Base-by-base conservation (phyloP, 345 rosid genomes). In the Kernera saxatilis region DNA sequence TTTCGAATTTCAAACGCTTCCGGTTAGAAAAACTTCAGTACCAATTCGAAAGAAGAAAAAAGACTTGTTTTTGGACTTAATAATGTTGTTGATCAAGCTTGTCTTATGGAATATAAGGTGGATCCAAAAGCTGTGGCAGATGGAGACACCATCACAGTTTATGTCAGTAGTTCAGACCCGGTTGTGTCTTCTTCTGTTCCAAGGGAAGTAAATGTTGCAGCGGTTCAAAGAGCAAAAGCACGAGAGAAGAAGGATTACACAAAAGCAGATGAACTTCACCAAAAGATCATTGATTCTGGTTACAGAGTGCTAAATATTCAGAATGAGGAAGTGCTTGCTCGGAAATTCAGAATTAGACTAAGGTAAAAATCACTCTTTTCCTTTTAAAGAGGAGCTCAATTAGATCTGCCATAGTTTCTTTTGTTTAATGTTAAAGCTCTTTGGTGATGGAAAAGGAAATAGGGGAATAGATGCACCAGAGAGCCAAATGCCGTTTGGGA, bases 381-480 rank as follows among this genome's bases (percentile, higher is more conserved):
- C n/a, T 22, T 50, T 7, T n/a, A 23, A 23, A 18, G 36, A 39
- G 6, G 8, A 44, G 0, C 22, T 68, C 26, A 14, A 1, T 26
- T 41, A 43, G 43, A 44, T 56, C 7, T 35, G 43, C n/a, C 15
- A 37, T 66, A 30, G 45, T 39, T 40, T 37, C 6, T 30, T 30
- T 74, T 57, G 48, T 17, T 73, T 49, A 45, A 59, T 35, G 23
- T 5, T 5, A 15, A 46, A 57, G 4, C 2, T 39, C 0, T 58
- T 50, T 59, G 68, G 37, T 62, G 52, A 11, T 54, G 74, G 59
- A 65, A 76, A 68, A 60, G 21, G 27, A 48, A 62, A 51, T 69
- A 93, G 96, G 80, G 98, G 97, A 65, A 91, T 93, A 64, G 98
- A 93, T 82, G 92, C 97, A 64, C 98, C 93, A 13, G 94, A 91